A percentile compares a stretch with the other conserved stretches of the same genome.
Evolutionary conservation across 1,284 basidiomycete genomes (phyloP).

Genomic region (Trichosporon sp.): DNA sequence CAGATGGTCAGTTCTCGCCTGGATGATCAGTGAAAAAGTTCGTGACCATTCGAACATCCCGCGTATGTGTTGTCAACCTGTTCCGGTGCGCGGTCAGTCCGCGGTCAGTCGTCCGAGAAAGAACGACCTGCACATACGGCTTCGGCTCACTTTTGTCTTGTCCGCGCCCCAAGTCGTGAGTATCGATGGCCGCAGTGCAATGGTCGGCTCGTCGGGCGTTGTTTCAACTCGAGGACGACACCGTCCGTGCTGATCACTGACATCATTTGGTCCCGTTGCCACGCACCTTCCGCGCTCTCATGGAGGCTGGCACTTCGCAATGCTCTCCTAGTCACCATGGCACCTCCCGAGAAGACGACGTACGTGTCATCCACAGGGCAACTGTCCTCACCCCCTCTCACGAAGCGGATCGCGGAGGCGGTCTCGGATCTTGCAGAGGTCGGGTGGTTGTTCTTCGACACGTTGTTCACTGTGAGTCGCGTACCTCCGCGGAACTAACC

Average conservation of each 20-base stretch:
- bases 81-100: no score
- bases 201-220: no score
- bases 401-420: slow-evolving; percentile 20
- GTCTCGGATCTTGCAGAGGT: slow-evolving; percentile 20
- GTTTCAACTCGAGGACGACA: no score
- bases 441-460: slow-evolving; percentile 40
- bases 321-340: slow-evolving; percentile 14
- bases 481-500: neutral
- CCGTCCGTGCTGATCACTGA: neutral
- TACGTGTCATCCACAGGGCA: slow-evolving; percentile 40
- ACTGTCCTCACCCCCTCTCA: slow-evolving; percentile 30
- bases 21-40: no score
- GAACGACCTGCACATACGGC: no score
- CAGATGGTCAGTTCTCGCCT: no score
- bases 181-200: no score
- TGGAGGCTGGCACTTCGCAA: neutral
- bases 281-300: neutral
- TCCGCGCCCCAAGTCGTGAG: no score
- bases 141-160: no score
- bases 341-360: slow-evolving; percentile 13
- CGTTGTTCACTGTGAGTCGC: slow-evolving; percentile 37
- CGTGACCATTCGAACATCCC: no score
- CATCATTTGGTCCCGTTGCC: slow-evolving; percentile 8
- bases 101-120: no score
- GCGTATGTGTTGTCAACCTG: no score